These are phyloP conservation scores for Fusarium lyarnte DNA, from an alignment of 2,329 filamentous ascomycete genomes.

Conservation along the genomic window DNA sequence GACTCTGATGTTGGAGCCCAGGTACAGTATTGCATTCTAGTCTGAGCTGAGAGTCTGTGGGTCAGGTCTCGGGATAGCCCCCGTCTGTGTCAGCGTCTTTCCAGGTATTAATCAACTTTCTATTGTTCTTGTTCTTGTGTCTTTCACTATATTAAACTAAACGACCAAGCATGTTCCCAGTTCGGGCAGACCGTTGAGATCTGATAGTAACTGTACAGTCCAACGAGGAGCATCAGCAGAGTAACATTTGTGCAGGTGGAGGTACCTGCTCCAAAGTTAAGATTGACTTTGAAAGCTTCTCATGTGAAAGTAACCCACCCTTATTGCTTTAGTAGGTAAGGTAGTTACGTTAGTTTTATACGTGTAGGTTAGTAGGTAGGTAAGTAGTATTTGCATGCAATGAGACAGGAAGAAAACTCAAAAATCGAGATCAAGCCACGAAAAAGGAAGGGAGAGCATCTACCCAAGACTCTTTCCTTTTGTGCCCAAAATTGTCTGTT, in stretches of 20 bases:
- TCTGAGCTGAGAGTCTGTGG: slow-evolving; percentile 1
- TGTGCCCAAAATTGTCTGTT: not conserved
- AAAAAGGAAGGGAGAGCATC: not conserved
- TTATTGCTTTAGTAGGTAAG: too few relatives aligned
- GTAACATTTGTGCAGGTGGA: not conserved
- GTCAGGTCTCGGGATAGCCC: slow-evolving; percentile 14
- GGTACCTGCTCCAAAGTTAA: not conserved
- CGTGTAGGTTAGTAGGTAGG: too few relatives aligned
- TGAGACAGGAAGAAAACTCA: slow-evolving; percentile 5
- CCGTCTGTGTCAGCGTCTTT: slow-evolving; percentile 1
- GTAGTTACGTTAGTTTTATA: not conserved
- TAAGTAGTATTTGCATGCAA: not conserved
- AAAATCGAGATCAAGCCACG: not conserved
- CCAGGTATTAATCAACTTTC: not conserved
- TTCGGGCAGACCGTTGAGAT: slow-evolving; percentile 13
- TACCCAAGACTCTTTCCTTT: not conserved
- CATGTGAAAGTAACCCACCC: not conserved
- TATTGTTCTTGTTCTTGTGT: not conserved
- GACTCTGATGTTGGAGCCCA: not conserved
- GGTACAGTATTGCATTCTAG: not conserved
- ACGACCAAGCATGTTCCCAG: slow-evolving; percentile 8
- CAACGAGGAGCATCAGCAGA: not conserved
- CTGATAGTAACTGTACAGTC: slow-evolving; percentile 19
- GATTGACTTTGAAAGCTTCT: not conserved
- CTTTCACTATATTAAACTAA: not conserved